Base-by-base conservation (phyloP, 2,329 filamentous ascomycete genomes). In the Penicillium sp. region DNA sequence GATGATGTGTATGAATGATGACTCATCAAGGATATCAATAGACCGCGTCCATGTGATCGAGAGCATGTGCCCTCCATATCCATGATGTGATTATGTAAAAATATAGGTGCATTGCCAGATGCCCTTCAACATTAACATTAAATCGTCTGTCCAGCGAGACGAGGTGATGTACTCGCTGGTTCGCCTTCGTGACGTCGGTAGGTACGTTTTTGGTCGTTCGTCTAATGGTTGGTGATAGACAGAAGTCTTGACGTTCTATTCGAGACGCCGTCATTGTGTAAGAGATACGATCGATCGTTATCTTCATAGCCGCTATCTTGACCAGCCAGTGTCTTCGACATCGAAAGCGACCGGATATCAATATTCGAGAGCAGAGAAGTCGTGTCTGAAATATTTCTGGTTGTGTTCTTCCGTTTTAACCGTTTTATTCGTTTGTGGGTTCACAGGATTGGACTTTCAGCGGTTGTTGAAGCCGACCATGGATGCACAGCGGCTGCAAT, bases 401-500 rank as follows among this genome's bases (percentile, higher is more conserved):
- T 16, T n/a, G 16, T 18, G 12, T 42, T 3, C 38, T 42, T 42
- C 16, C 12, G 7, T 42, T n/a, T n/a, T n/a, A n/a, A n/a, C n/a
- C n/a, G n/a, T n/a, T n/a, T 20, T 42, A 12, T 20, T 40, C n/a
- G 3, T 4, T 14, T 33, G 26, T 28, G 26, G 33, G 33, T 38
- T 38, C 33, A 38, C 3, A 8, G 14, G 21, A 23, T 26, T 11
- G 20, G 45, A 23, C 30, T 60, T 33, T 77, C 72, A 75, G 43
- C 67, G 65, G 21, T 67, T 67, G 59, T 67, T 67, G 60, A 75
- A 77, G 33, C 75, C 75, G 46, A 77, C 75, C 67, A 76, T 74
- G 16, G 68, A 69, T 21, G 75, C 75, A 59, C 75, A 77, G 50
- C 74, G 72, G 50, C 65, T 70, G 64, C 77, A 79, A 62, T 79